Base-by-base conservation (phyloP, 1,139 yeast species). In the Candida labiduridarum region DNA sequence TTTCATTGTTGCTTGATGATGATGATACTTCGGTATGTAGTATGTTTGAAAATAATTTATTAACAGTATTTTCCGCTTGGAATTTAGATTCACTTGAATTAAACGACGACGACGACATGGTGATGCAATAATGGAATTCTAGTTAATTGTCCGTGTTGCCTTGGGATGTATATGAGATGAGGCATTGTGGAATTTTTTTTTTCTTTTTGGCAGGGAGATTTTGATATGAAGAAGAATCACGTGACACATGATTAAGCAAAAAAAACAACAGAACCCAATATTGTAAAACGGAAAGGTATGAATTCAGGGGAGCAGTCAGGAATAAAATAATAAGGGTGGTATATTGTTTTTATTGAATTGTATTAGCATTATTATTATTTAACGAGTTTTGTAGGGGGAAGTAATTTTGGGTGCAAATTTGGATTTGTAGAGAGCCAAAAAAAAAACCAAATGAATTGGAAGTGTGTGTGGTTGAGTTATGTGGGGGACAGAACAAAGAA, bases 1-100 rank as follows among this genome's bases (percentile, higher is more conserved):
- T 41, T 39, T 45, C 50, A 34, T 47, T 46, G 15, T 49, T 38
- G 30, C 8, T 43, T 35, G 41, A 46, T 27, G 40, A 39, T 12
- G 52, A 52, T 8, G 46, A 36, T 18, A 19, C 14, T 59, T 52
- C 11, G 12, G 74, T 74, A 1, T 82, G 82, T 25, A 78, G 65
- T n/a, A 77, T 67, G 45, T 62, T 61, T 33, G 72, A 69, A 36
- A 78, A 66, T 14, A 79, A 68, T 57, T 67, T 74, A 49, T 69
- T 69, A n/a, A 78, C 78, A 1, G 81, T 67, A 30, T 70, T 58
- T 51, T 67, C 63, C 1, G 80, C 75, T 57, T 67, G 74, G 27
- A 58, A 54, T 56, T 66, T 66, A 8, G 79, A 67, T 31, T 67
- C 49, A 8, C 59, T 58, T 9, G 76, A 70, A 39, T 55, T 59